phyloP scores from a whole-genome alignment of 345 rosid species.

The Syzygium jambos region DNA sequence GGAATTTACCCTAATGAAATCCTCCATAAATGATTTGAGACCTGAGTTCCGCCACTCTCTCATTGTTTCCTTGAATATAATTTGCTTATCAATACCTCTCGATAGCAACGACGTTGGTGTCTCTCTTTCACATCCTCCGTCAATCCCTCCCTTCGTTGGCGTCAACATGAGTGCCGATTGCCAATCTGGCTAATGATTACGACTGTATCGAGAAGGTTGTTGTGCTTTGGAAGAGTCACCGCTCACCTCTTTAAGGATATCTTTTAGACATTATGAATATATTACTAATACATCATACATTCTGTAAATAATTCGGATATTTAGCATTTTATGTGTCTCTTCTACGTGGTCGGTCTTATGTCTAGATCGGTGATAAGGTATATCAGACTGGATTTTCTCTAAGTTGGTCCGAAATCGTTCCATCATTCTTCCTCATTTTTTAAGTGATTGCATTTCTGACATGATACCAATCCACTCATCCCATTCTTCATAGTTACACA shows the following conservation, averaged over 20 bases:
- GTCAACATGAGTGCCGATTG: background rate
- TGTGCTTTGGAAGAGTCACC: background rate
- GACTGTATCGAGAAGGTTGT: background rate
- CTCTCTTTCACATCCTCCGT: background rate
- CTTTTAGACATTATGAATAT: background rate
- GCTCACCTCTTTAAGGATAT: background rate
- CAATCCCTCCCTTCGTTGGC: too few species aligned
- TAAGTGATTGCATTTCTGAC: background rate
- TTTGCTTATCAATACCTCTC: background rate
- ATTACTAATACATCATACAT: background rate
- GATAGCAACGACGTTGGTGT: background rate
- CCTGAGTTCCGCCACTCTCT: background rate
- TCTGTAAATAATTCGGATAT: background rate
- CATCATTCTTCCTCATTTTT: background rate
- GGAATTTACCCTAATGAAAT: background rate
- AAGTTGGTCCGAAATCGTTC: background rate
- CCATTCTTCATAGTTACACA: background rate
- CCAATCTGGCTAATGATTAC: background rate
- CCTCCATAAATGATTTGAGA: background rate
- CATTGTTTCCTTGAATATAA: background rate
- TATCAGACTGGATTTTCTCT: background rate
- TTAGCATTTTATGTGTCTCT: background rate
- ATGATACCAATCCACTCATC: background rate
- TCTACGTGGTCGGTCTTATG: background rate
- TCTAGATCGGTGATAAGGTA: background rate